Conservation (phyloP, 75 land plant genomes). For the Pinus albicaulis region DNA sequence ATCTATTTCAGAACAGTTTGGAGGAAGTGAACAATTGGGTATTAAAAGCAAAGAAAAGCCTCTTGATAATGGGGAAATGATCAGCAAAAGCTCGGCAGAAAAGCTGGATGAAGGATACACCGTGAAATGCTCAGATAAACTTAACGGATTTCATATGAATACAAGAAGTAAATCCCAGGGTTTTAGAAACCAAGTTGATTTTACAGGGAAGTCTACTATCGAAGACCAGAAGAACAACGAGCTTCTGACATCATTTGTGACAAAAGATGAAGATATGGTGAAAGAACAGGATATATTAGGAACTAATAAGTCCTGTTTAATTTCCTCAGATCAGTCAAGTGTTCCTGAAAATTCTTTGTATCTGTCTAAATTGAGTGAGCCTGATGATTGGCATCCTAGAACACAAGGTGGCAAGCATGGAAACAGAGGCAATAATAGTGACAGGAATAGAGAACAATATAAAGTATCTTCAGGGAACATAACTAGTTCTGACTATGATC, state of each 20-base stretch:
- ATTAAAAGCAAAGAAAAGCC: not conserved
- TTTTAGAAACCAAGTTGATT: not conserved
- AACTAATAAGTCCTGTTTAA: not conserved
- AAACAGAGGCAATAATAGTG: not conserved
- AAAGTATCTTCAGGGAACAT: not conserved
- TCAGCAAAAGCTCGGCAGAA: not conserved
- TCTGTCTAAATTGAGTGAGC: not conserved
- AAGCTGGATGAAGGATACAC: not conserved
- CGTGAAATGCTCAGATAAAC: not conserved
- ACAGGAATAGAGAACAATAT: not conserved
- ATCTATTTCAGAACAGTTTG: not conserved
- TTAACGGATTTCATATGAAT: not conserved
- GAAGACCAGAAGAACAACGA: not conserved
- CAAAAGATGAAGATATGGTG: not conserved
- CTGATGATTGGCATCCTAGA: not conserved
- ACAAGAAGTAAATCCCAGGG: not conserved
- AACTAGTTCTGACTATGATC: not conserved
- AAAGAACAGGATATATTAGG: not conserved
- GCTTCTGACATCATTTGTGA: not conserved
- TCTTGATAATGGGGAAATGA: not conserved
- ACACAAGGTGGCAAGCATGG: not conserved
- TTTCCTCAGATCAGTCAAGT: not conserved
- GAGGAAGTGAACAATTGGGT: not conserved
- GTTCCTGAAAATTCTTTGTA: not conserved
- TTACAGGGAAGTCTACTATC: not conserved